Base-by-base conservation (phyloP, 306 rosid genomes). In the Sindora glabra region DNA sequence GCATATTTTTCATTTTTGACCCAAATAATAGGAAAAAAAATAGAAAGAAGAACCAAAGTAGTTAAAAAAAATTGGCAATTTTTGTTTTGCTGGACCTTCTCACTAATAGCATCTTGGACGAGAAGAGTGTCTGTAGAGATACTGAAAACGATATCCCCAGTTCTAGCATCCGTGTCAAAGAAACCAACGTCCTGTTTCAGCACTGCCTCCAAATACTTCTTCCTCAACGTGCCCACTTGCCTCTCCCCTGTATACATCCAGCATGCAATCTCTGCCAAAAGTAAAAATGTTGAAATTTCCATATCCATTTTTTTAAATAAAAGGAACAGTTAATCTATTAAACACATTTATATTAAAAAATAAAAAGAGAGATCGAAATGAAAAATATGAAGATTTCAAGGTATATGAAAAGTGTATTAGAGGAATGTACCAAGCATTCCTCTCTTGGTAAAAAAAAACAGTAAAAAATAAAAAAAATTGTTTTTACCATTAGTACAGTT, bases 221-320 rank as follows among this genome's bases (percentile, higher is more conserved):
- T 94, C 45, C 99, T 89, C 70, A 94, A 74, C 2, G 95, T 81
- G 69, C 95, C 83, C 71, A 78, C 97, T 65, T 94, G 99, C 23
- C 99, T 86, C 71, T 94, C 99, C 40, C 99, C 99, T 40, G 86
- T 86, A 68, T 82, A 89, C 99, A 94, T 94, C 99, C 99, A 94
- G 51, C 99, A 94, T 58, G 97, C 86, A 64, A 94, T 94, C 76
- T 94, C 99, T 94, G 87, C 16, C 12, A 16, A 26, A 64, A 9
- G 4, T 12, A 40, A 14, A 44, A 12, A 51, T n/a, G n/a, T n/a
- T n/a, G n/a, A n/a, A n/a, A n/a, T n/a, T n/a, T n/a, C n/a, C n/a
- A n/a, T n/a, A n/a, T n/a, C n/a, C n/a, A n/a, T n/a, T n/a, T n/a
- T n/a, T n/a, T n/a, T n/a, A n/a, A n/a, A n/a, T n/a, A n/a, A n/a